Percentiles rank a stretch among this genome's conserved stretches.
These are phyloP conservation scores for Gleditsia sinensis DNA, from an alignment of 306 rosid species.

Conservation along the genomic window DNA sequence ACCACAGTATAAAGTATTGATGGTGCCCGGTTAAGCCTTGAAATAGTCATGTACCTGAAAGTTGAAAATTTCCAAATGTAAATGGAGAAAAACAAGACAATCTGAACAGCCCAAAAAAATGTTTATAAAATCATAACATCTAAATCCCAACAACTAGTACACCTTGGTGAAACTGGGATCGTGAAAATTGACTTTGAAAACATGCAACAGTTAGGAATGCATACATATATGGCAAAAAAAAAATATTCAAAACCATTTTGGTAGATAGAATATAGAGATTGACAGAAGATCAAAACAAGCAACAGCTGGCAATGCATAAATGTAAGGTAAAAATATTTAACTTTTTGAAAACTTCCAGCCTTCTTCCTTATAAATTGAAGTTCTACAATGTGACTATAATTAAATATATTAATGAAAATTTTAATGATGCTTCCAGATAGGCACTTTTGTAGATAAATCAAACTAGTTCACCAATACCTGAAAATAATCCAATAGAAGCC, in stretches of 20 bases:
- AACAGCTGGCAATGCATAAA: conserved; percentile 11
- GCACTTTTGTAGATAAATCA: neutral
- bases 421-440: neutral
- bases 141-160: conserved; percentile 29
- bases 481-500: neutral
- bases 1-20: conserved; percentile 90
- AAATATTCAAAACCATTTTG: neutral
- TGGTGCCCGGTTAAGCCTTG: conserved; percentile 70
- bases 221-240: too few species aligned
- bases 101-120: neutral
- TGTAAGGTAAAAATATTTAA: conserved; percentile 9
- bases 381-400: conserved; percentile 6
- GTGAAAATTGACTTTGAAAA: too few species aligned
- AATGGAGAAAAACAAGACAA: conserved; percentile 31
- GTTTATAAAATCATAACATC: conserved; percentile 8
- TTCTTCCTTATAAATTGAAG: conserved; percentile 6
- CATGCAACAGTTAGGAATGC: too few species aligned
- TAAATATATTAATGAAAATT: neutral
- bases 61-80: conserved; percentile 40
- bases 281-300: conserved; percentile 1
- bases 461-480: conserved; percentile 5
- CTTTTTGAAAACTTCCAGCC: neutral
- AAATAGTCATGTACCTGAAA: conserved; percentile 87
- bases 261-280: conserved; percentile 15
- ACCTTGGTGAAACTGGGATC: neutral